Evolutionary conservation across 768 basidiomycete genomes (phyloP).

Genomic region (Pholiota molesta): DNA sequence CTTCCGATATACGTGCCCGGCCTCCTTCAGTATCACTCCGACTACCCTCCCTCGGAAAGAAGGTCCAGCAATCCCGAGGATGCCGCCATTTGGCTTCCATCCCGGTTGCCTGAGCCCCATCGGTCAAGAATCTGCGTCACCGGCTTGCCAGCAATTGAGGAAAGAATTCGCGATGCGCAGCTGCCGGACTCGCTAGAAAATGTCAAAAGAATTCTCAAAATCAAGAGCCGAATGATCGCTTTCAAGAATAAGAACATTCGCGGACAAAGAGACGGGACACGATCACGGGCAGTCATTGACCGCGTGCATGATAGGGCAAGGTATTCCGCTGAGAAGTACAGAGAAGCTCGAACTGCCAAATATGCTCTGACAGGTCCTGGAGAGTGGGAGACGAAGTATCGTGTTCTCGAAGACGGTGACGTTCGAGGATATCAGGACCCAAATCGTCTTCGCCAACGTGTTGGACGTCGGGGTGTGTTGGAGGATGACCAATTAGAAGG

Average conservation of each 20-base stretch:
- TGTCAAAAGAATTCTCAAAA: slow-evolving; percentile 20
- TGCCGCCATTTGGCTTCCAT: slow-evolving; percentile 12
- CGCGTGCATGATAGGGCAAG: slow-evolving; percentile 16
- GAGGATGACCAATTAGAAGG: neutral
- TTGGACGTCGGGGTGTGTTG: slow-evolving; percentile 4
- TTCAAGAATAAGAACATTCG: slow-evolving; percentile 27
- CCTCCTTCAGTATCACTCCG: slow-evolving; percentile 13
- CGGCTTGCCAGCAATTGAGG: neutral
- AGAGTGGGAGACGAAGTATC: slow-evolving; percentile 18
- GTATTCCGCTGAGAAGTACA: slow-evolving; percentile 17
- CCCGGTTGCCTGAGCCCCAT: neutral
- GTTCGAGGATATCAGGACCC: neutral
- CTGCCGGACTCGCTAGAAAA: slow-evolving; percentile 21
- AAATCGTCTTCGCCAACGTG: neutral
- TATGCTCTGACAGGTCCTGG: slow-evolving; percentile 17
- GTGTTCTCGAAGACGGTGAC: slow-evolving; percentile 12
- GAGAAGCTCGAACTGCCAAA: slow-evolving; percentile 15
- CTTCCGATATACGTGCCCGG: slow-evolving; percentile 20
- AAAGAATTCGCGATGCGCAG: slow-evolving; percentile 19
- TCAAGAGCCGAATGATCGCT: slow-evolving; percentile 23
- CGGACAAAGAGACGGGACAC: slow-evolving; percentile 24
- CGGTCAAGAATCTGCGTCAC: neutral
- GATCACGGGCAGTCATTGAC: slow-evolving; percentile 24
- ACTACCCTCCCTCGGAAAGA: neutral
- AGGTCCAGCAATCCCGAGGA: slow-evolving; percentile 8